Evolutionary conservation across 805 yeast species (phyloP).

Genomic region (Candida ulmi): DNA sequence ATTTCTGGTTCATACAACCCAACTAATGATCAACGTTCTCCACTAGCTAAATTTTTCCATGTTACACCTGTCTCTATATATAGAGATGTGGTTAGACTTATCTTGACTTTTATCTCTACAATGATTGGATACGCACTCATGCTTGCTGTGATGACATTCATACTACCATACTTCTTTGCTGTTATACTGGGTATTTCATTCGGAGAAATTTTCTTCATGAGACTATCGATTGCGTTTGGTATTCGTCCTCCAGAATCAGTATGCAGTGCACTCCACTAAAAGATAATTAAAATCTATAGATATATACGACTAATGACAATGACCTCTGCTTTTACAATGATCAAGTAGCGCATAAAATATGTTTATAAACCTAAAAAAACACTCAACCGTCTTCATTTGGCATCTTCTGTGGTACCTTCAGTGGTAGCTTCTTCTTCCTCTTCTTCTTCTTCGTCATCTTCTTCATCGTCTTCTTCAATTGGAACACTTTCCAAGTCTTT

Average conservation of each 20-base stretch:
- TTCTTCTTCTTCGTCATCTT: conserved; percentile 25
- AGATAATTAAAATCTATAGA: too few species aligned
- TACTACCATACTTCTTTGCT: conserved; percentile 66
- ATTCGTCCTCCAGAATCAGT: conserved; percentile 24
- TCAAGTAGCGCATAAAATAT: too few species aligned
- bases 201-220: conserved; percentile 66
- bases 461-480: conserved; percentile 37
- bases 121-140: conserved; percentile 66
- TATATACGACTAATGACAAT: too few species aligned
- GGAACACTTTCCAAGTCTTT: conserved; percentile 39
- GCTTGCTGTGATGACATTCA: conserved; percentile 75
- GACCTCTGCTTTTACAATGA: too few species aligned
- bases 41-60: conserved; percentile 28
- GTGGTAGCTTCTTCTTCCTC: conserved; percentile 1
- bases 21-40: conserved; percentile 13
- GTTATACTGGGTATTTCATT: conserved; percentile 63
- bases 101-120: conserved; percentile 54
- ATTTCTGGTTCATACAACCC: background rate
- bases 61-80: conserved; percentile 30
- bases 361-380: too few species aligned
- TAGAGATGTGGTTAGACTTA: conserved; percentile 52
- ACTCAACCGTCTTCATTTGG: background rate
- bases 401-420: conserved; percentile 18
- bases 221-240: conserved; percentile 38
- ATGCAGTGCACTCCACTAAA: conserved; percentile 25